These are phyloP conservation scores for Discostella pseudostelligera DNA, from an alignment of 108 stramenopile genomes.

Conservation along the genomic window DNA sequence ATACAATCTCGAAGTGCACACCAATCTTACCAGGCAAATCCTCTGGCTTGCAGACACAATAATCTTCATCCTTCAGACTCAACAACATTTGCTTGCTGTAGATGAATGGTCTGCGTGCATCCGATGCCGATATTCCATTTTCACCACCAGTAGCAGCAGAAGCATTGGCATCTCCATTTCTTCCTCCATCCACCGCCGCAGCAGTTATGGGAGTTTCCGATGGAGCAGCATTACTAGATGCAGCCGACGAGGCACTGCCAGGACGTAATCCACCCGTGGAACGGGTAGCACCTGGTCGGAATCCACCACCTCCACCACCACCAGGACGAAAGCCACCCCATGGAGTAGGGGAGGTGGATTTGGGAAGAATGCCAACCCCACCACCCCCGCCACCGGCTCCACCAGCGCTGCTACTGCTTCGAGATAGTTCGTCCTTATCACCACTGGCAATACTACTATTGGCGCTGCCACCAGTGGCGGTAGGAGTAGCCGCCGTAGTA, in stretches of 20 bases:
- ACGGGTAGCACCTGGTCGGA: slow-evolving; percentile 18
- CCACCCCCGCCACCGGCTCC: not conserved
- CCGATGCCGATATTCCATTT: not conserved
- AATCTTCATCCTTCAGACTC: slow-evolving; percentile 28
- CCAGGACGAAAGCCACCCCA: slow-evolving; percentile 36
- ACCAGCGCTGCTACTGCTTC: not conserved
- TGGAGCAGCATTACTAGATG: slow-evolving; percentile 1
- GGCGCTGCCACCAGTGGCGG: not conserved
- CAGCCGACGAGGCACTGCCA: slow-evolving; percentile 14
- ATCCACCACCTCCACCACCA: no score
- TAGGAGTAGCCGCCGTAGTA: slow-evolving; percentile 2
- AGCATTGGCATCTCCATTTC: not conserved
- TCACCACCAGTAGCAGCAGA: not conserved
- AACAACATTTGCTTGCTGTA: slow-evolving; percentile 47
- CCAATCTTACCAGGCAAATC: slow-evolving; percentile 30
- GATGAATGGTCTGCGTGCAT: slow-evolving; percentile 30
- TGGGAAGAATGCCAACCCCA: not conserved
- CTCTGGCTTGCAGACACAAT: slow-evolving; percentile 36
- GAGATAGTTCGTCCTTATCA: not conserved
- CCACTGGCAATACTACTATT: not conserved
- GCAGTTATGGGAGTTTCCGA: not conserved
- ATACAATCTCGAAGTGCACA: not conserved
- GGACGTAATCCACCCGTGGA: slow-evolving; percentile 35
- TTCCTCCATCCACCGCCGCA: not conserved
- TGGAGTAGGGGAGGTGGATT: slow-evolving; percentile 4